A percentile compares a stretch with the other conserved stretches of the same genome.
Evolutionary conservation across 345 rosid genomes (phyloP).

Genomic region (Euphorbia lathyris): DNA sequence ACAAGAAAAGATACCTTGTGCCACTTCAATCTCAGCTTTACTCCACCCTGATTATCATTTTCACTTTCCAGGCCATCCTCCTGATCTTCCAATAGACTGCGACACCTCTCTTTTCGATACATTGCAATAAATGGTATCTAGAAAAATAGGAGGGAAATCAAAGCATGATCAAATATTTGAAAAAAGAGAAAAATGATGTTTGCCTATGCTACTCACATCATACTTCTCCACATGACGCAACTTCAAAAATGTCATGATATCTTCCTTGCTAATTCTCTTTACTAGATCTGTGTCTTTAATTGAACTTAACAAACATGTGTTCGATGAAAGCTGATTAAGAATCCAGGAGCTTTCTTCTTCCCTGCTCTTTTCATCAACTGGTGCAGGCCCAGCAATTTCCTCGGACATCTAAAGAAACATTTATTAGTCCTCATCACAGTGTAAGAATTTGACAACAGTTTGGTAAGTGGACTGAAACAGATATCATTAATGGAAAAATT

Average conservation of each 20-base stretch:
- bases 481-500: not conserved
- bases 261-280: conserved; percentile 15
- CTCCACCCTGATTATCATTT: not conserved
- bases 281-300: not conserved
- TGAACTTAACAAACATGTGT: not conserved
- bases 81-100: conserved; percentile 5
- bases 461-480: not conserved
- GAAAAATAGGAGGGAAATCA: not conserved
- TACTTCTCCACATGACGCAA: conserved; percentile 9
- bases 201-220: conserved; percentile 8
- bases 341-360: conserved; percentile 17
- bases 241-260: conserved; percentile 2
- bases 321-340: conserved; percentile 1
- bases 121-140: conserved; percentile 21
- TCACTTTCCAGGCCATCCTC: not conserved
- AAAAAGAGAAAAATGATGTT: not conserved
- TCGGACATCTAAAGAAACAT: not conserved
- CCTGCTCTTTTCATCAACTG: not conserved
- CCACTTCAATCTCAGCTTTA: conserved; percentile 9
- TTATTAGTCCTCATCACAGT: not conserved
- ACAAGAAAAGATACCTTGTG: conserved; percentile 9
- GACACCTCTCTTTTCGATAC: conserved; percentile 16
- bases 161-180: not conserved
- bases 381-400: conserved; percentile 1
- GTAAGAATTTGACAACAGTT: not conserved